These are phyloP conservation scores for Ganoderma resinaceum DNA, from an alignment of 1,284 basidiomycete genomes.

Conservation along the genomic window DNA sequence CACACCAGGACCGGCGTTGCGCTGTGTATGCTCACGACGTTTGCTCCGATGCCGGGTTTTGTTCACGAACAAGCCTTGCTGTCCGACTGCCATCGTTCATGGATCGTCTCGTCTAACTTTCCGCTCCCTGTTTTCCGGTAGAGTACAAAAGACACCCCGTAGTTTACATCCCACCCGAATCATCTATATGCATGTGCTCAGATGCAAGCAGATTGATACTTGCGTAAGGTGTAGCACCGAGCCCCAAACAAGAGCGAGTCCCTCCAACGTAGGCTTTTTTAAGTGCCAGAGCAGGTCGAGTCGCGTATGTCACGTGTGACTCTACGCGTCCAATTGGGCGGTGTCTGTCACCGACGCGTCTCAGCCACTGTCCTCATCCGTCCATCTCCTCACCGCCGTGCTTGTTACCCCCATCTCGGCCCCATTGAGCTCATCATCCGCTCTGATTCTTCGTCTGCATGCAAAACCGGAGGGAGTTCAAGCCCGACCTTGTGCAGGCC, in stretches of 20 bases:
- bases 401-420: background rate
- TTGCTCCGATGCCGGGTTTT: slow-evolving; percentile 6
- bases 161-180: slow-evolving; percentile 29
- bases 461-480: slow-evolving; percentile 7
- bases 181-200: slow-evolving; percentile 31
- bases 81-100: slow-evolving; percentile 12
- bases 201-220: slow-evolving; percentile 18
- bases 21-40: background rate
- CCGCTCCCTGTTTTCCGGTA: slow-evolving; percentile 18
- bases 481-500: slow-evolving; percentile 17
- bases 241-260: background rate
- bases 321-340: slow-evolving; percentile 17
- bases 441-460: background rate
- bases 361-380: background rate
- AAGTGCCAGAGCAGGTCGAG: slow-evolving; percentile 13
- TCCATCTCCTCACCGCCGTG: background rate
- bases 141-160: slow-evolving; percentile 23
- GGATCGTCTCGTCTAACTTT: slow-evolving; percentile 21
- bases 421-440: background rate
- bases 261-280: too few relatives aligned
- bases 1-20: background rate
- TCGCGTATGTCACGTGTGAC: slow-evolving; percentile 26
- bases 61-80: slow-evolving; percentile 7
- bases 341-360: slow-evolving; percentile 19
- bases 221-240: background rate